Percentiles rank a stretch among this genome's conserved stretches.
Conservation (phyloP, 208 protist species). For the Leishmania mexicana region DNA sequence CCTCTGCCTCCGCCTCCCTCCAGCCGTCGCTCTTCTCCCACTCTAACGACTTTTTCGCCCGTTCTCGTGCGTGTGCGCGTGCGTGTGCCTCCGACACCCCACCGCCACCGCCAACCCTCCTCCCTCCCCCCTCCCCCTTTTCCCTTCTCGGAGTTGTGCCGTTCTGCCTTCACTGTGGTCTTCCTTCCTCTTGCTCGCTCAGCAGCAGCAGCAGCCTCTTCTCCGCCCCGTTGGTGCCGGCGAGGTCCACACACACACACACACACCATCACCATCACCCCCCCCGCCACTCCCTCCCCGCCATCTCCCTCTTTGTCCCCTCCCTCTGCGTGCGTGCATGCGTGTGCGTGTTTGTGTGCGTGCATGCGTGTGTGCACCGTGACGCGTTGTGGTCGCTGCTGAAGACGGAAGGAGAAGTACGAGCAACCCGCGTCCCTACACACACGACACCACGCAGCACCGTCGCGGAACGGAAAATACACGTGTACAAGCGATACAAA, state of each 20-base stretch:
- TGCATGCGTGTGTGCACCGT: not conserved
- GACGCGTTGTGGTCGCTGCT: not conserved
- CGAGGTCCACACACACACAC: too few relatives aligned
- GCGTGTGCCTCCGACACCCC: not conserved
- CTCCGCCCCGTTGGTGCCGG: not conserved
- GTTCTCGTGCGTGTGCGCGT: not conserved
- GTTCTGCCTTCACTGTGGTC: not conserved
- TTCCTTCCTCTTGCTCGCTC: not conserved
- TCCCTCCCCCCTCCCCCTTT: not conserved
- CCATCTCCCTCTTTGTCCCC: not conserved
- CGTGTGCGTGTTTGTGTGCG: not conserved
- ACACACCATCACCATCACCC: not conserved
- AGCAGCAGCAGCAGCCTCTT: not conserved
- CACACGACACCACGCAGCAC: too few relatives aligned
- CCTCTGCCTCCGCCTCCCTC: too few relatives aligned
- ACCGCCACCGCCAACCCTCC: not conserved
- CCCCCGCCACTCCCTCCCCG: too few relatives aligned
- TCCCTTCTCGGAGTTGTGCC: not conserved
- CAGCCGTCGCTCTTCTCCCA: too few relatives aligned
- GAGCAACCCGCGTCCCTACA: too few relatives aligned
- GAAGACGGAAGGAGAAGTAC: not conserved
- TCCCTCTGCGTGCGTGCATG: not conserved
- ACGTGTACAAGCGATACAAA: not conserved
- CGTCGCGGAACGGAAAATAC: too few relatives aligned
- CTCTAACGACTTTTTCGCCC: not conserved